These are phyloP conservation scores for Trichoderma asperellum DNA, from an alignment of 2,329 filamentous ascomycete genomes.

Conservation along the genomic window DNA sequence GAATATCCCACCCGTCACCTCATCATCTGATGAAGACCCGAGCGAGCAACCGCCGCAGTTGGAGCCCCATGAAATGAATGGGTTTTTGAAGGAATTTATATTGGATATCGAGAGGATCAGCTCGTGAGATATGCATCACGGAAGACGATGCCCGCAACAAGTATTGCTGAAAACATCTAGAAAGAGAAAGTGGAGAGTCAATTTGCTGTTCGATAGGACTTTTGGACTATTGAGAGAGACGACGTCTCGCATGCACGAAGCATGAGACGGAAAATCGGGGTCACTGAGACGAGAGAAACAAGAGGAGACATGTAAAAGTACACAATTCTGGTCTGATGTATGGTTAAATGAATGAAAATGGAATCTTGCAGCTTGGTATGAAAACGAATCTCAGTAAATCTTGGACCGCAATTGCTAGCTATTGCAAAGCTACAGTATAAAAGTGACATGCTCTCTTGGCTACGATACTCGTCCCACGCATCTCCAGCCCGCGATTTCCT, in stretches of 20 bases:
- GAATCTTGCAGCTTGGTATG: neutral
- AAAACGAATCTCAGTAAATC: neutral
- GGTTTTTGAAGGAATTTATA: constrained; percentile 18
- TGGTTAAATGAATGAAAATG: neutral
- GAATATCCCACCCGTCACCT: constrained; percentile 33
- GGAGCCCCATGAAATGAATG: constrained; percentile 13
- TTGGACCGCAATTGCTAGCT: neutral
- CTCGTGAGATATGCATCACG: neutral
- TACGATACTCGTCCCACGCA: no score
- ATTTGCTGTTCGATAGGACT: neutral
- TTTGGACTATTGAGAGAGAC: constrained; percentile 4
- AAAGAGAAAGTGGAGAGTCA: constrained; percentile 5
- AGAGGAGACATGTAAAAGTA: neutral
- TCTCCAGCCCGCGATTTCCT: neutral
- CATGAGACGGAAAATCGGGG: neutral
- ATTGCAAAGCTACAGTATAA: neutral
- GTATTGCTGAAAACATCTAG: neutral
- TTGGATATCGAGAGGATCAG: constrained; percentile 29
- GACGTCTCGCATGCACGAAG: neutral
- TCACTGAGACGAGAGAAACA: neutral
- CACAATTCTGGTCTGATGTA: neutral
- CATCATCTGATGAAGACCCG: neutral
- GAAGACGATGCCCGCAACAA: neutral
- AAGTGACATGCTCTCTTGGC: neutral
- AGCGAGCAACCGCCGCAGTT: neutral